Evolutionary conservation across 768 basidiomycete genomes (phyloP).

Genomic region (Termitomyces sp.): DNA sequence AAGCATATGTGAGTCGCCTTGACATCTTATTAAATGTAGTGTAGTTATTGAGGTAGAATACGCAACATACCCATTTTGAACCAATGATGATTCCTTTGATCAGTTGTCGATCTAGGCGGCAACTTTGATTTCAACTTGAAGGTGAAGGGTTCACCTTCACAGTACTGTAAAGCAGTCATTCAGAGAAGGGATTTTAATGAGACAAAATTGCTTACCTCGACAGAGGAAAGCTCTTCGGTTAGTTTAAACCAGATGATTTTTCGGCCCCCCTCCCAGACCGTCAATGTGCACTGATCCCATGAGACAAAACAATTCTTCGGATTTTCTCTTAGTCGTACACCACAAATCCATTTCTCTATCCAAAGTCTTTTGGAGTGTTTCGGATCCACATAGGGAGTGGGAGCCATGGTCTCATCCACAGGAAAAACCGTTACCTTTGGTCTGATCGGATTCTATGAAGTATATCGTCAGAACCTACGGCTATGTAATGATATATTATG

Average conservation of each 20-base stretch:
- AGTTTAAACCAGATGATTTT: background rate
- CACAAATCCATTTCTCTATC: background rate
- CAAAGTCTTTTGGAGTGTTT: background rate
- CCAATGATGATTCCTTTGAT: background rate
- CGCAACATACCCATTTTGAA: conserved; percentile 5
- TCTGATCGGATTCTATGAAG: background rate
- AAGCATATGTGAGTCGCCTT: conserved; percentile 5
- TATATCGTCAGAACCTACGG: background rate
- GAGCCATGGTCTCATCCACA: background rate
- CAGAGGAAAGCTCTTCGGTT: background rate
- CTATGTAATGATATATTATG: background rate
- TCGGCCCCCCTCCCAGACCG: background rate
- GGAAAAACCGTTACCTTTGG: background rate
- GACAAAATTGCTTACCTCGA: background rate
- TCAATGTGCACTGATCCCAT: background rate
- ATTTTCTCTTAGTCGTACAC: background rate
- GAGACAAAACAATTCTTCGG: background rate
- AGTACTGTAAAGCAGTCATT: background rate
- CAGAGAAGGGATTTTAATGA: background rate
- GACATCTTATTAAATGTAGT: background rate
- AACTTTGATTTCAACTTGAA: background rate
- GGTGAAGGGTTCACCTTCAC: background rate
- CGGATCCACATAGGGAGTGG: background rate
- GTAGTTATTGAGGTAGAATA: background rate
- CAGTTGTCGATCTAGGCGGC: no score